Evolutionary conservation across 441 rosid species (phyloP), one percentile per base, ranked within the genome.

Genomic region (Populus hybrid): DNA sequence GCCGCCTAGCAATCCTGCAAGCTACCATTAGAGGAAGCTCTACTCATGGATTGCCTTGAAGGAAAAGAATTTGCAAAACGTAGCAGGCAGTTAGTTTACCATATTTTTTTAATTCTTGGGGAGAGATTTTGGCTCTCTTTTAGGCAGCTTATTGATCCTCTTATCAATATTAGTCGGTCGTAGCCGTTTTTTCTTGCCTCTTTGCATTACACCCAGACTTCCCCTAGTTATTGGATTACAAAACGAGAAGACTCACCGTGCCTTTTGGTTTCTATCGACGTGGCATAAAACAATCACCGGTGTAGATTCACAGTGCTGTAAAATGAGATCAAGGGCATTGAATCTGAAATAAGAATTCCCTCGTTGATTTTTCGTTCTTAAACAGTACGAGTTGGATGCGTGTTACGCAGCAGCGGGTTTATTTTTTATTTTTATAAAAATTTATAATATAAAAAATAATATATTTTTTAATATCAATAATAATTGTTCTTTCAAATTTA

Each of bases 121-220:
- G 21, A 70, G 61, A 70, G 74, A 34, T 63, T 42, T 66, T 79
- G 75, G 71, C 64, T 11, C 38, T 12, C 42, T 19, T n/a, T 40
- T 67, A 72, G 81, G 79, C 42, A 40, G 78, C 77, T 30, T 40
- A 74, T 69, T 26, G 50, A 59, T 19, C 59, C 67, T 64, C 67
- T 11, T 68, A 57, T 75, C 24, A 16, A 18, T 10, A 10, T 1
- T 14, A 4, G 61, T 19, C 9, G 10, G 46, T 10, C 18, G 34
- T 9, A 28, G 40, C 65, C 65, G 9, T 50, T 9, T 72, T 53
- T 19, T 53, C 38, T 19, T 28, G 14, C 28, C 30, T 32, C n/a
- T n/a, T 32, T 30, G 10, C 42, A 53, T 53, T 19, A 18, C 0
- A 53, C 2, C 65, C 65, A 2, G 19, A 61, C 50, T 24, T 8